A percentile compares a stretch with the other conserved stretches of the same genome.
Evolutionary conservation across 1,284 basidiomycete genomes (phyloP).

Genomic region (Flammula alnicola): DNA sequence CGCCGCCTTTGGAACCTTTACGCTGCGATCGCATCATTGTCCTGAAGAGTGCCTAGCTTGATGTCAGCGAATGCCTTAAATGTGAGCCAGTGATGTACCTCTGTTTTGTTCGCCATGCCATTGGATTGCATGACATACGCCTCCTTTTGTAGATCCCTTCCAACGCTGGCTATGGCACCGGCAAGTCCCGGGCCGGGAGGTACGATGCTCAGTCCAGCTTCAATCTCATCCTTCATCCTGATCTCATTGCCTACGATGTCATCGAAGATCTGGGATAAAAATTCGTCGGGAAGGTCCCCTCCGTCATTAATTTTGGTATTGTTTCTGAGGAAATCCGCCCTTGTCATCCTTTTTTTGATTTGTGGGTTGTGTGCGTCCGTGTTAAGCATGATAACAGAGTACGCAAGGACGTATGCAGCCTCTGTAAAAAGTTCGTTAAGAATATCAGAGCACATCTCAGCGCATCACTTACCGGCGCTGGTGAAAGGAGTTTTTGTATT

Average conservation of each 20-base stretch:
- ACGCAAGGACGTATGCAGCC: conserved; percentile 91
- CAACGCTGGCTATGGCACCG: conserved; percentile 83
- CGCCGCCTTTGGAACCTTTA: conserved; percentile 71
- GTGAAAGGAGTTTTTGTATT: conserved; percentile 85
- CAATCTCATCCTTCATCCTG: conserved; percentile 96
- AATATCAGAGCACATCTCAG: too few relatives aligned
- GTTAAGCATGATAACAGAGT: conserved; percentile 93
- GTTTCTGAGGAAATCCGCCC: conserved; percentile 88
- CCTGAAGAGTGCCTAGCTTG: conserved; percentile 88
- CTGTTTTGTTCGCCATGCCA: conserved; percentile 95
- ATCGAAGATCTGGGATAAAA: conserved; percentile 80
- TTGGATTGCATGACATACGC: conserved; percentile 93
- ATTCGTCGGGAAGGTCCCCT: conserved; percentile 85
- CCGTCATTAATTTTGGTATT: conserved; percentile 95
- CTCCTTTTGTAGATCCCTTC: conserved; percentile 91
- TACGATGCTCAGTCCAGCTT: conserved; percentile 53
- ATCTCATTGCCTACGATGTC: conserved; percentile 93
- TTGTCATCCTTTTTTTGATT: conserved; percentile 92
- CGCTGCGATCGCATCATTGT: conserved; percentile 90
- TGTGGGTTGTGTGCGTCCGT: conserved; percentile 96
- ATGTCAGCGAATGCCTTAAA: too few relatives aligned
- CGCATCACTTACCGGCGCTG: conserved; percentile 70
- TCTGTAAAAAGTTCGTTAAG: conserved; percentile 64
- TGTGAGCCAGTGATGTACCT: too few relatives aligned
- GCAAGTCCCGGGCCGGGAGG: conserved; percentile 75